Evolutionary conservation across 2,329 filamentous ascomycete species (phyloP), one percentile per base, ranked within the genome.

Genomic region (Grosmannia clavigera): DNA sequence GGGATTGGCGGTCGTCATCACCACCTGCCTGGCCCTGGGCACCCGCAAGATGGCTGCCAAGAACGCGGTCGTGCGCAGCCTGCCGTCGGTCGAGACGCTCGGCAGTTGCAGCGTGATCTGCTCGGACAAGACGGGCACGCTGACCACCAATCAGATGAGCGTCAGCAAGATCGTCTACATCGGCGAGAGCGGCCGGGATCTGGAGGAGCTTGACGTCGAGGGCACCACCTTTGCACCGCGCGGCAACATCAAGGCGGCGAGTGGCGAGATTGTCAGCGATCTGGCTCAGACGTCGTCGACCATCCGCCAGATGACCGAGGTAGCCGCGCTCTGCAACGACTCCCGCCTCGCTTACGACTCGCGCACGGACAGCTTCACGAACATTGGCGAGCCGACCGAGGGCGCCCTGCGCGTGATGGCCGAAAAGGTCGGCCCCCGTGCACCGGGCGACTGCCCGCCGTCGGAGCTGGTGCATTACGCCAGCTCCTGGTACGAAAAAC

Each of bases 141-240:
- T 99, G 70, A 99, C 94, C 12, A 99, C 94, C 50, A 99, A 99
- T 76, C 92, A 97, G 75, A 99, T 99, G 94, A 97, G 94, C 70
- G 94, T 96, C 60, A 94, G 86, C 78, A 95, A 92, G 75, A 76
- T 97, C 60, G 88, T 96, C 55, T 90, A 92, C 70, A 79, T 99
- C 66, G 86, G 83, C 67, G 84, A 88, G 65, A 74, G 81, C 62
- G 92, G 90, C 56, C 82, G 77, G 59, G 86, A 83, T 61, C 78
- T 97, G 29, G 88, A 92, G 67, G 92, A 96, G 71, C 81, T 96
- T 55, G 86, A 94, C 63, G 87, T 99, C 35, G 87, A 95, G 71
- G 94, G 94, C 53, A 96, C 91, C 1, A 97, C 90, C 55, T 97
- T 96, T 70, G 82, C 90, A 40, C 94, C 92, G 6, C 83, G 85